These are phyloP conservation scores for Cercospora canescens DNA, from an alignment of 2,329 filamentous ascomycete genomes.

Conservation along the genomic window DNA sequence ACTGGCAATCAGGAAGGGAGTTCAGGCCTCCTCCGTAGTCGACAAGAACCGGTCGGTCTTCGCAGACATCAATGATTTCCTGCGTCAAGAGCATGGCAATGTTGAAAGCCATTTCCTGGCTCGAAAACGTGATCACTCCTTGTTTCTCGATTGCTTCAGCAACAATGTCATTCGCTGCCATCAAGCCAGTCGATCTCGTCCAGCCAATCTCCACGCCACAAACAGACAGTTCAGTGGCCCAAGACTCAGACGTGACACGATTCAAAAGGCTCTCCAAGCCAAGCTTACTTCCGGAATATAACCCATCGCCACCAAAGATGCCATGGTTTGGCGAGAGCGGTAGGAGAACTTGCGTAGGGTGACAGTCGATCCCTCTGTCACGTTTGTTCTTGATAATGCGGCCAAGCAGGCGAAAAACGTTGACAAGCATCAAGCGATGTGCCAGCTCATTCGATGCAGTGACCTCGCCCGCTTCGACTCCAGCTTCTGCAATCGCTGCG, in stretches of 20 bases:
- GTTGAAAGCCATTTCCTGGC: constrained; percentile 99
- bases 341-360: constrained; percentile 93
- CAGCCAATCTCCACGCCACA: constrained; percentile 98
- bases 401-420: constrained; percentile 87
- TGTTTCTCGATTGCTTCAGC: constrained; percentile 96
- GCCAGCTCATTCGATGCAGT: constrained; percentile 98
- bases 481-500: constrained; percentile 95
- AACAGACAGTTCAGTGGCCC: constrained; percentile 96
- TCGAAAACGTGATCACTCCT: constrained; percentile 96
- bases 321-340: constrained; percentile 97
- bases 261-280: constrained; percentile 97
- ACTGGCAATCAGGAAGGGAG: constrained; percentile 94
- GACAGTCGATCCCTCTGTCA: constrained; percentile 84
- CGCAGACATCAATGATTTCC: constrained; percentile 90
- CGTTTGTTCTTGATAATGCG: constrained; percentile 89
- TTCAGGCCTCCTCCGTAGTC: constrained; percentile 97
- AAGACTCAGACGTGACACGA: constrained; percentile 96
- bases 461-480: constrained; percentile 93
- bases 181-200: constrained; percentile 97
- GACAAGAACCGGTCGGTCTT: constrained; percentile 91
- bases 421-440: constrained; percentile 98
- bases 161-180: constrained; percentile 97
- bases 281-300: constrained; percentile 98
- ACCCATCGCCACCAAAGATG: constrained; percentile 94
- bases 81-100: constrained; percentile 94